Percentiles rank a stretch among this genome's conserved stretches.
Evolutionary conservation across 306 rosid species (phyloP).

Genomic region (Alnus glutinosa): DNA sequence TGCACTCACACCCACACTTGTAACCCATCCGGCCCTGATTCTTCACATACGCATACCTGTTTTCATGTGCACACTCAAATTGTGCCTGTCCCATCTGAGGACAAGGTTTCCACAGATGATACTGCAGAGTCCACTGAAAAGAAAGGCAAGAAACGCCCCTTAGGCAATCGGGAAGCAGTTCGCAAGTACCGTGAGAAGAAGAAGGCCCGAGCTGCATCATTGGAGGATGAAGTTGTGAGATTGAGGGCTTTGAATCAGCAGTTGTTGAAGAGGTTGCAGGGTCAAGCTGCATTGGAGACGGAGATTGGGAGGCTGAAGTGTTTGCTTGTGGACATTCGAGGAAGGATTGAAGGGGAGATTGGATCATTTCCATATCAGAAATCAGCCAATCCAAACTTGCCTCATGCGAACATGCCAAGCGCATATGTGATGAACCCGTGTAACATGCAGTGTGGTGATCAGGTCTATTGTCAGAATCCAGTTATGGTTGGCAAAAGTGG

Average conservation of each 20-base stretch:
- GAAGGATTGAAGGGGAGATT: slow-evolving; percentile 96
- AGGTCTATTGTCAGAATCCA: slow-evolving; percentile 64
- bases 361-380: slow-evolving; percentile 91
- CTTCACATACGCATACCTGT: slow-evolving; percentile 90
- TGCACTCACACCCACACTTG: slow-evolving; percentile 98
- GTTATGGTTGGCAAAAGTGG: slow-evolving; percentile 57
- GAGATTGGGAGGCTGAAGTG: slow-evolving; percentile 92
- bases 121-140: slow-evolving; percentile 78
- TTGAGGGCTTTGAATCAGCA: slow-evolving; percentile 82
- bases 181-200: slow-evolving; percentile 97
- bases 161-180: slow-evolving; percentile 88
- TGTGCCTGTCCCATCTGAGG: slow-evolving; percentile 64
- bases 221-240: slow-evolving; percentile 89
- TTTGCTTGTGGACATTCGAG: slow-evolving; percentile 94
- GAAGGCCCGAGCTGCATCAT: slow-evolving; percentile 79
- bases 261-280: slow-evolving; percentile 80
- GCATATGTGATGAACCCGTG: slow-evolving; percentile 82
- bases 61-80: slow-evolving; percentile 91
- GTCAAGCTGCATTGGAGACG: slow-evolving; percentile 87
- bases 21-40: slow-evolving; percentile 97
- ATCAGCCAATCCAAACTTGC: slow-evolving; percentile 41
- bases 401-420: slow-evolving; percentile 36
- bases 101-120: slow-evolving; percentile 71
- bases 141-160: slow-evolving; percentile 67
- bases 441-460: slow-evolving; percentile 80